Base-by-base conservation (phyloP, 169 alveolate genomes). In the Sarcocystis neurona region DNA sequence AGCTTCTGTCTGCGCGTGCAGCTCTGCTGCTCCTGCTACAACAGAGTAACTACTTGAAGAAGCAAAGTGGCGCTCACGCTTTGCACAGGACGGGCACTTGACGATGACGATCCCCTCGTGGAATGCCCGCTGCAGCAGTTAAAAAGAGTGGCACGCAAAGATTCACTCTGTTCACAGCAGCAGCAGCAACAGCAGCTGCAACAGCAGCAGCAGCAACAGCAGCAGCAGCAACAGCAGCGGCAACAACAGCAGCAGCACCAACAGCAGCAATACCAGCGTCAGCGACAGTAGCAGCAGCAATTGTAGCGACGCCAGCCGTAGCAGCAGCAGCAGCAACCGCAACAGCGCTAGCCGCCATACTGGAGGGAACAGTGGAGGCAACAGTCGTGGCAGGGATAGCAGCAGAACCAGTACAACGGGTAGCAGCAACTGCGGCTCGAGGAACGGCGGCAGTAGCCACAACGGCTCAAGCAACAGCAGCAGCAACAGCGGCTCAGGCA, bases 91-190 rank as follows among this genome's bases (percentile, higher is more conserved):
- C 5, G 82, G 82, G 56, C 82, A 72, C 56, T 72, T 72, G 53
- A 72, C 32, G 53, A 72, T 39, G 50, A 72, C 82, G 56, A 72
- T 53, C 43, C 82, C 82, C 58, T 72, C 4, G 56, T 72, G 82
- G 53, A 39, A 72, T n/a, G 82, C 82, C 32, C 56, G 47, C 82
- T 72, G 82, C 0, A 72, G 53, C 34, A 6, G 4, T 32, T 4
- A 18, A 72, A 32, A 15, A 27, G 32, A 72, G n/a, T 6, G 56
- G 32, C 23, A 8, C 37, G 34, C 12, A 53, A 23, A 23, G 23
- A 53, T 15, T 12, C 66, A 23, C 66, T 53, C 66, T n/a, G n/a
- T n/a, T n/a, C n/a, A 53, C 30, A 53, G 23, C 12, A 12, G 23
- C 66, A 15, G 12, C 66, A 53, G 66, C 12, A 53, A 53, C 30